Percentiles rank a stretch among this genome's conserved stretches.
phyloP scores from a whole-genome alignment of 129 eudicot genomes.

The Arctium minus region DNA sequence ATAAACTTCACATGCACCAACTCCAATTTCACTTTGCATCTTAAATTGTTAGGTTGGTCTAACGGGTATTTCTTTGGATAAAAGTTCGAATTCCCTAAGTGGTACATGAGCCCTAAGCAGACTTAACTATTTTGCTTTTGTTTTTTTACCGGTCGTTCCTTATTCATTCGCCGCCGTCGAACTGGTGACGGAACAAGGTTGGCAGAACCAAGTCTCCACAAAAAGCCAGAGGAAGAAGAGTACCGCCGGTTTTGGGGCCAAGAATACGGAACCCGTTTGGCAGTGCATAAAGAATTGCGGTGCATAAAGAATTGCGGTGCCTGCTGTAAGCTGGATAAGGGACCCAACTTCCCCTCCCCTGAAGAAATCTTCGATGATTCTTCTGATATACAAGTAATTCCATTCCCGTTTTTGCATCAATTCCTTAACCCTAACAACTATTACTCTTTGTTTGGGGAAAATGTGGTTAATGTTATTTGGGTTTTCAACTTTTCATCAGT shows the following conservation, averaged over 20 bases:
- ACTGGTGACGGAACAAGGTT: slow-evolving; percentile 30
- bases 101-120: too few relatives aligned
- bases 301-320: too few relatives aligned
- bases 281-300: slow-evolving; percentile 30
- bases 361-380: slow-evolving; percentile 81
- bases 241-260: slow-evolving; percentile 43
- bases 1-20: too few relatives aligned
- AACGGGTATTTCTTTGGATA: too few relatives aligned
- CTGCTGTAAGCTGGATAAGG: slow-evolving; percentile 87
- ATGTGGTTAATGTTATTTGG: background rate
- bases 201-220: slow-evolving; percentile 11
- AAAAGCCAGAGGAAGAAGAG: slow-evolving; percentile 18
- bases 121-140: too few relatives aligned
- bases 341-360: slow-evolving; percentile 67
- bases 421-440: background rate
- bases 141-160: slow-evolving; percentile 18
- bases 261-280: slow-evolving; percentile 62
- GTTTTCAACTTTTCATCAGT: background rate
- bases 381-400: slow-evolving; percentile 61
- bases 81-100: too few relatives aligned
- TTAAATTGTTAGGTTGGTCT: too few relatives aligned
- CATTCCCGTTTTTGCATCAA: too few relatives aligned
- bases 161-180: slow-evolving; percentile 24
- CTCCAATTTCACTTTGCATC: too few relatives aligned
- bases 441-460: background rate